Evolutionary conservation across 306 rosid species (phyloP).

Genomic region (Prosopis cineraria): DNA sequence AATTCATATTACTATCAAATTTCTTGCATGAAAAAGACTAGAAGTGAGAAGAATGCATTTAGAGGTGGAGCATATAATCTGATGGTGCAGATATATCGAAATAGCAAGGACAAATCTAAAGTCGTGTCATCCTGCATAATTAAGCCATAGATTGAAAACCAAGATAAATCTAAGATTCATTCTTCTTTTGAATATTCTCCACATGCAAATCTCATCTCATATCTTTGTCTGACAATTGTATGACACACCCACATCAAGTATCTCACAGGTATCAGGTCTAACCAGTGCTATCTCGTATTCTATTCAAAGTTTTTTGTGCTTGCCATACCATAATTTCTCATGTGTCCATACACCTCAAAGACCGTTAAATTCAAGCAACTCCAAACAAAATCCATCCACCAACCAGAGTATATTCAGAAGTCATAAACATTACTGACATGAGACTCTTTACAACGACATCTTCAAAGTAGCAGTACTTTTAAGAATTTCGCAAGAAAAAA

Average conservation of each 20-base stretch:
- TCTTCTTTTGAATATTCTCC: neutral
- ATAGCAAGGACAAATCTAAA: neutral
- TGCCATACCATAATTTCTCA: neutral
- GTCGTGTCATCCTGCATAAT: neutral
- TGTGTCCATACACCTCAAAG: neutral
- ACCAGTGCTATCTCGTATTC: neutral
- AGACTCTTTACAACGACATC: neutral
- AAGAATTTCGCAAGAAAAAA: neutral
- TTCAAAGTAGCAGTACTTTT: neutral
- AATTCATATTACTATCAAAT: slow-evolving; percentile 19
- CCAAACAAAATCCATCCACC: neutral
- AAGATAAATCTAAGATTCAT: neutral
- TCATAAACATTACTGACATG: neutral
- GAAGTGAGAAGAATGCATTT: slow-evolving; percentile 1
- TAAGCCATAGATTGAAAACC: neutral
- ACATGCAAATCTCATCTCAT: neutral
- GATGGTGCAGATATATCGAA: neutral
- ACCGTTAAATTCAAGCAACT: neutral
- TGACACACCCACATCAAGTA: neutral
- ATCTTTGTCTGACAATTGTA: neutral
- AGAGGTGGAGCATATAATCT: slow-evolving; percentile 2
- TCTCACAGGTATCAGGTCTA: neutral
- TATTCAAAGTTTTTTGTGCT: neutral
- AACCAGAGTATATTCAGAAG: neutral
- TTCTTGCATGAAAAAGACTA: neutral